phyloP scores from a whole-genome alignment of 768 basidiomycete genomes.

The Thelephora ganbajun region DNA sequence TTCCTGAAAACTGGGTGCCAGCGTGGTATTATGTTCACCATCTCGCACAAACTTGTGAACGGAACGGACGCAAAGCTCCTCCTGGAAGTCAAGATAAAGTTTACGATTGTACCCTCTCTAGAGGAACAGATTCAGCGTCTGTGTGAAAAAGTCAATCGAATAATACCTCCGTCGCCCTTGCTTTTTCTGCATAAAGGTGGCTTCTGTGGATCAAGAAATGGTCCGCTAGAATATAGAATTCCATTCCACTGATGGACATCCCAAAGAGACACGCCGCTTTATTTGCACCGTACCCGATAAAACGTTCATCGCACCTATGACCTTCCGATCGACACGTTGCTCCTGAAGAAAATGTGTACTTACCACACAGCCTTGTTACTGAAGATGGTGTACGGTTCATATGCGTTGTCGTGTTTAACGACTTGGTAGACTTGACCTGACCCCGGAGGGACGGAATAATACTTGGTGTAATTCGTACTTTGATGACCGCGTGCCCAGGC shows the following conservation, averaged over 20 bases:
- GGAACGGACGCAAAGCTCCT: slow-evolving; percentile 60
- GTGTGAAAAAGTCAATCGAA: neutral
- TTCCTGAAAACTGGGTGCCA: no score
- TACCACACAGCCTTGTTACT: slow-evolving; percentile 66
- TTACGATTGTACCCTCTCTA: slow-evolving; percentile 68
- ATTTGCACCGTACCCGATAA: slow-evolving; percentile 84
- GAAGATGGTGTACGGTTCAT: slow-evolving; percentile 83
- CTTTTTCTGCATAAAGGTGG: slow-evolving; percentile 67
- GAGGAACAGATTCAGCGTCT: neutral
- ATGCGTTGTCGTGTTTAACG: slow-evolving; percentile 64
- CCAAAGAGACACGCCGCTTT: slow-evolving; percentile 89
- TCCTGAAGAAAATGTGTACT: slow-evolving; percentile 6
- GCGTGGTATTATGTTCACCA: no score
- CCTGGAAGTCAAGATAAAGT: slow-evolving; percentile 64
- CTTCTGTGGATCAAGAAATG: slow-evolving; percentile 86
- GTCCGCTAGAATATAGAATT: slow-evolving; percentile 72
- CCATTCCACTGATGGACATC: slow-evolving; percentile 78
- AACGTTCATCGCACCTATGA: slow-evolving; percentile 81
- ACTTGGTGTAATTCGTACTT: slow-evolving; percentile 63
- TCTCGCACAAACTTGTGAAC: slow-evolving; percentile 1
- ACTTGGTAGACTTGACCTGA: slow-evolving; percentile 66
- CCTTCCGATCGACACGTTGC: neutral
- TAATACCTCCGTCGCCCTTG: slow-evolving; percentile 53
- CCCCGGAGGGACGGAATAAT: slow-evolving; percentile 33
- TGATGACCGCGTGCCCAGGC: slow-evolving; percentile 71